Percentiles rank a stretch among this genome's conserved stretches.
phyloP scores from a whole-genome alignment of 352 stramenopile genomes.

The Phytophthora pini region DNA sequence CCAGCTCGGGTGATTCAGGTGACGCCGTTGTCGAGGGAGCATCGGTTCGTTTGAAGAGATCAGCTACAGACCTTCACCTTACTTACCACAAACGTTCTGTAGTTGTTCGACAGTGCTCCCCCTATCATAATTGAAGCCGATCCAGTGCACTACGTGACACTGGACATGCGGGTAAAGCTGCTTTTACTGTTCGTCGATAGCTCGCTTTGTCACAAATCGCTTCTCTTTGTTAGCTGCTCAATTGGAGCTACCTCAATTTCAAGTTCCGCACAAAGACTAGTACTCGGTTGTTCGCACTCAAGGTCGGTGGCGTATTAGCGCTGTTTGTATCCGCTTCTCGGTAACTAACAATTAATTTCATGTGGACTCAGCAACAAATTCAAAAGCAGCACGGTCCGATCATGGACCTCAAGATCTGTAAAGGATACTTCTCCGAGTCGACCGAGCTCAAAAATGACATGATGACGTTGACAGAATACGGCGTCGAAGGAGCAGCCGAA shows the following conservation, averaged over 20 bases:
- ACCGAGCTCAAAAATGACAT: constrained; percentile 64
- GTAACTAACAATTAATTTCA: neutral
- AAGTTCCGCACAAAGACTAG: constrained; percentile 55
- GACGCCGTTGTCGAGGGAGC: constrained; percentile 18
- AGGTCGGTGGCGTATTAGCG: constrained; percentile 18
- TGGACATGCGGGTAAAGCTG: constrained; percentile 56
- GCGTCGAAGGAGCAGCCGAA: constrained; percentile 52
- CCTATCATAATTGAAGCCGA: constrained; percentile 48
- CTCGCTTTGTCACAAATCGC: neutral
- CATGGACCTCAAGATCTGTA: constrained; percentile 64
- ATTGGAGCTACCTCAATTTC: constrained; percentile 74
- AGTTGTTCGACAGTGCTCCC: constrained; percentile 44
- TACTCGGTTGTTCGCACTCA: constrained; percentile 61
- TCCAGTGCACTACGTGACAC: constrained; percentile 54
- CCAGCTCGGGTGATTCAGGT: constrained; percentile 18
- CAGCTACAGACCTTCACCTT: neutral
- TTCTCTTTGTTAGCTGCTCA: constrained; percentile 47
- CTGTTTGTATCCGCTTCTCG: neutral
- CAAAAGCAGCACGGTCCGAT: constrained; percentile 59
- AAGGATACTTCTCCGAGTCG: constrained; percentile 57
- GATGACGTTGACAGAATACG: constrained; percentile 56
- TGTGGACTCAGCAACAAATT: constrained; percentile 48
- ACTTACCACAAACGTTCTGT: neutral
- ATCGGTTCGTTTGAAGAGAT: constrained; percentile 15
- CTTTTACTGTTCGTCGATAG: neutral